A percentile compares a stretch with the other conserved stretches of the same genome.
These are phyloP conservation scores for Debaryomyces prosopidis DNA, from an alignment of 805 yeast genomes.

Conservation along the genomic window DNA sequence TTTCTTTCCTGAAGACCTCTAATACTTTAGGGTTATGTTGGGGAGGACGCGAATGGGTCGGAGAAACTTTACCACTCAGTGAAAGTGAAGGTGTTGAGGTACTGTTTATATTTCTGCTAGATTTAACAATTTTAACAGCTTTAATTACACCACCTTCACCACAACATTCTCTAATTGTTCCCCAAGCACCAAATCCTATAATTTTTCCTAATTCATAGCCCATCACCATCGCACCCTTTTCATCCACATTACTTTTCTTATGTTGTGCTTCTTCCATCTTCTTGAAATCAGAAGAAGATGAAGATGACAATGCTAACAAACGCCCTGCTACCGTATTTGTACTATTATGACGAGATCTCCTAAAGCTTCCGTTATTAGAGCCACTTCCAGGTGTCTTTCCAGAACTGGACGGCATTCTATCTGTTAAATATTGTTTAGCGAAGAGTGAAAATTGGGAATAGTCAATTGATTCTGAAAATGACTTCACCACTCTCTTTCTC, in stretches of 20 bases:
- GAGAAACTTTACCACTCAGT: neutral
- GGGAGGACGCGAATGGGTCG: neutral
- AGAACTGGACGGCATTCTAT: constrained; percentile 19
- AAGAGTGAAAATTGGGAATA: constrained; percentile 43
- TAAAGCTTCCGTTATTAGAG: constrained; percentile 27
- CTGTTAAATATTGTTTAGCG: constrained; percentile 36
- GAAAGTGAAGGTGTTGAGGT: constrained; percentile 9
- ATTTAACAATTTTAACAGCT: constrained; percentile 65
- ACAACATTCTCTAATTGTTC: constrained; percentile 72
- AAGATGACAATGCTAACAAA: constrained; percentile 37
- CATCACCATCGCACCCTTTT: constrained; percentile 66
- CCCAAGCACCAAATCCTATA: constrained; percentile 91
- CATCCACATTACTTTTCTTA: constrained; percentile 49
- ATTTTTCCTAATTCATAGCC: constrained; percentile 67
- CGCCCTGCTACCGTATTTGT: constrained; percentile 42
- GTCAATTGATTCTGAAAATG: constrained; percentile 40
- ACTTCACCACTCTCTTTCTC: constrained; percentile 47
- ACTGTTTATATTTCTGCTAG: constrained; percentile 22
- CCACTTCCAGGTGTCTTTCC: constrained; percentile 20
- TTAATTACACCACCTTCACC: constrained; percentile 31
- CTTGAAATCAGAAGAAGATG: constrained; percentile 37
- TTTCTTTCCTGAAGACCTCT: constrained; percentile 67
- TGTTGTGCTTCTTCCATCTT: constrained; percentile 18
- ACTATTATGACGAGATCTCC: constrained; percentile 32
- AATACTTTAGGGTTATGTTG: constrained; percentile 48